Evolutionary conservation across 2,329 filamentous ascomycete species (phyloP).

Genomic region (Stachybotrys echinatus): DNA sequence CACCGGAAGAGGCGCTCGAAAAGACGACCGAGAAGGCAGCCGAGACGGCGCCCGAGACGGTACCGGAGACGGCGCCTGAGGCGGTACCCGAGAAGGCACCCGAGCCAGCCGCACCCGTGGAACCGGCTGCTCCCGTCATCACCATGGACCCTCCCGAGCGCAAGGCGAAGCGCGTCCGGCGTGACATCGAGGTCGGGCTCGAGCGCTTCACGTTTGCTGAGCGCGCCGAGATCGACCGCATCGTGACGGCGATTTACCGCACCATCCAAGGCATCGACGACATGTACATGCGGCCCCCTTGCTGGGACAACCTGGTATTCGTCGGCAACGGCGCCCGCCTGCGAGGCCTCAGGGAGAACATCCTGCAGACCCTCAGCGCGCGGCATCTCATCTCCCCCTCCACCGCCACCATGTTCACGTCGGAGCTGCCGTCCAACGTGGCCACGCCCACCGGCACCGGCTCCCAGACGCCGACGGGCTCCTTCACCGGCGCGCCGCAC

Average conservation of each 20-base stretch:
- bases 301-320: slow-evolving; percentile 90
- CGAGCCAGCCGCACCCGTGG: background rate
- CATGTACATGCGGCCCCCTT: slow-evolving; percentile 73
- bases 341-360: slow-evolving; percentile 80
- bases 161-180: slow-evolving; percentile 52
- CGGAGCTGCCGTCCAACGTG: slow-evolving; percentile 89
- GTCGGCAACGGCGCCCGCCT: slow-evolving; percentile 77
- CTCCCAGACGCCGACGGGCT: slow-evolving; percentile 77
- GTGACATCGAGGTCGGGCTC: slow-evolving; percentile 69
- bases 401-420: slow-evolving; percentile 93
- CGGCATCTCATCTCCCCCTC: slow-evolving; percentile 90
- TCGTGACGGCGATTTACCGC: slow-evolving; percentile 78
- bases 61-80: background rate
- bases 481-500: slow-evolving; percentile 47
- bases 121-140: slow-evolving; percentile 1
- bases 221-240: slow-evolving; percentile 71
- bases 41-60: background rate
- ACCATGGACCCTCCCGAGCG: slow-evolving; percentile 30
- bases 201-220: slow-evolving; percentile 69
- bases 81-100: background rate
- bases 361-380: slow-evolving; percentile 70
- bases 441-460: slow-evolving; percentile 88
- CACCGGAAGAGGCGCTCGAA: background rate
- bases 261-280: slow-evolving; percentile 80
- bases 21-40: slow-evolving; percentile 2